Evolutionary conservation across 257 asterid species (phyloP).

Genomic region (Solanum ahanhuiri): DNA sequence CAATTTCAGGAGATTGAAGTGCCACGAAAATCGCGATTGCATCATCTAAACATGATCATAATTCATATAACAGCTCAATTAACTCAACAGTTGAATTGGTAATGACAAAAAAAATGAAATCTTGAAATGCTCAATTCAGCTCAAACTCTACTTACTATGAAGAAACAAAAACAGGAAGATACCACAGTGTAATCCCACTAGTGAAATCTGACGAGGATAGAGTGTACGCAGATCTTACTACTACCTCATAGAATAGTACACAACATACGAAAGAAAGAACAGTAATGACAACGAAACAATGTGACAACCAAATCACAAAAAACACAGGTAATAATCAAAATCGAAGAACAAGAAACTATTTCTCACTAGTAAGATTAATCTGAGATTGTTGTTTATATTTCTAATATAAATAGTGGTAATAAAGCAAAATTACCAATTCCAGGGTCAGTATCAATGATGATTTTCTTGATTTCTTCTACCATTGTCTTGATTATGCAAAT

Average conservation of each 20-base stretch:
- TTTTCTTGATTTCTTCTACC: slow-evolving; percentile 47
- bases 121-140: not conserved
- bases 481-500: not conserved
- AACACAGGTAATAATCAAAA: not conserved
- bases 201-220: not conserved
- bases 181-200: not conserved
- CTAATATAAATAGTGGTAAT: no score
- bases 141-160: not conserved
- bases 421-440: slow-evolving; percentile 47
- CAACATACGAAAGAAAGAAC: not conserved
- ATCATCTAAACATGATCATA: slow-evolving; percentile 43
- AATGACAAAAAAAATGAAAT: not conserved
- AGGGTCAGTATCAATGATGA: slow-evolving; percentile 93
- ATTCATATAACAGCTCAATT: not conserved
- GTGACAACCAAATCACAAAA: not conserved
- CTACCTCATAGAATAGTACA: not conserved
- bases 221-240: not conserved
- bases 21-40: slow-evolving; percentile 97
- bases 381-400: no score
- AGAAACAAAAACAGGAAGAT: not conserved
- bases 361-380: no score
- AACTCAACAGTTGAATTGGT: not conserved
- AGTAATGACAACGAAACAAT: not conserved
- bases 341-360: not conserved
- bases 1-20: slow-evolving; percentile 83